phyloP scores from a whole-genome alignment of 768 basidiomycete genomes.

The Crassisporium funariophilum region DNA sequence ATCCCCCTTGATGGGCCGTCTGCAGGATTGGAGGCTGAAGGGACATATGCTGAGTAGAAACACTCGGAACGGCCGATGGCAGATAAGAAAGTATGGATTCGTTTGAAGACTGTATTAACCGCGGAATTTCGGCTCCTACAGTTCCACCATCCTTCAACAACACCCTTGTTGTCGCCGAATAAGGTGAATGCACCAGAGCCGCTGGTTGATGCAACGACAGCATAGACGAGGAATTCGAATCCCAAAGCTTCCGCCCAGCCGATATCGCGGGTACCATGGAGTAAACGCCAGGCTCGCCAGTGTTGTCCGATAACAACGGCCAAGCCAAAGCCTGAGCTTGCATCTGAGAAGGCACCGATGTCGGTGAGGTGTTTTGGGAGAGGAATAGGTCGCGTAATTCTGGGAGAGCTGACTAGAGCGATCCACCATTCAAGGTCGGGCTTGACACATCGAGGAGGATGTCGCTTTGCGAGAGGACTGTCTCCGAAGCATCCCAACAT shows the following conservation, averaged over 20 bases:
- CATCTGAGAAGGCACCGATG: conserved; percentile 36
- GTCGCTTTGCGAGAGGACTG: conserved; percentile 27
- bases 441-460: conserved; percentile 33
- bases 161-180: not conserved
- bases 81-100: not conserved
- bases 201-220: conserved; percentile 6
- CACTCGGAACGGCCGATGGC: not conserved
- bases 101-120: conserved; percentile 17
- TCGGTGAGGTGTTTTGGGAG: conserved; percentile 13
- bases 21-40: conserved; percentile 25
- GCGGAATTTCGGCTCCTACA: not conserved
- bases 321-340: conserved; percentile 31
- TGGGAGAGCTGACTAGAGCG: conserved; percentile 36
- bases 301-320: conserved; percentile 29
- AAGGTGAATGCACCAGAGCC: not conserved
- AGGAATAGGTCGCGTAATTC: conserved; percentile 18
- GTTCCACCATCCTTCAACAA: conserved; percentile 1
- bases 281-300: conserved; percentile 3
- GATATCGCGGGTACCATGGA: conserved; percentile 27
- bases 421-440: conserved; percentile 25
- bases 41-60: conserved; percentile 18
- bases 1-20: conserved; percentile 29
- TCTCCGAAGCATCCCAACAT: not conserved
- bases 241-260: conserved; percentile 42
- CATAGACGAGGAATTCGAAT: conserved; percentile 34